Conservation (phyloP, 2,329 filamentous ascomycete species). For the Colletotrichum navitas region DNA sequence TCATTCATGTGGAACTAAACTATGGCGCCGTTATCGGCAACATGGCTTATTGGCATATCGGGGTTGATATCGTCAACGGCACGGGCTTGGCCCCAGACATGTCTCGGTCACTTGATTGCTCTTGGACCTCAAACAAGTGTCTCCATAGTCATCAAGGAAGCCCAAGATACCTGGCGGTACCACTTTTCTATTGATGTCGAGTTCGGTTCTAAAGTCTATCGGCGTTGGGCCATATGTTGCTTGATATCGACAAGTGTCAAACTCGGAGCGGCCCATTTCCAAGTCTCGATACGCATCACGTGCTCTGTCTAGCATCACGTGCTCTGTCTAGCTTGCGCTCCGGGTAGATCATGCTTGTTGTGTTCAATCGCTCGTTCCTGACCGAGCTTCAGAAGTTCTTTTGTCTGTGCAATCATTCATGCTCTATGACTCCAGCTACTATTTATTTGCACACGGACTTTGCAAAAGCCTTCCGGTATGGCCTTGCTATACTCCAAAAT, state of each 20-base stretch:
- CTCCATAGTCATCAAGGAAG: not conserved
- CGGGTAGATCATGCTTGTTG: not conserved
- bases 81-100: not conserved
- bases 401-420: not conserved
- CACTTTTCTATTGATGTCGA: not conserved
- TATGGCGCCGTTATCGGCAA: not conserved
- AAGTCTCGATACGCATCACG: not conserved
- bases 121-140: not conserved
- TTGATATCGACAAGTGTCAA: not conserved
- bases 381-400: not conserved
- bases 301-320: not conserved
- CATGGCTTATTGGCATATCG: not conserved
- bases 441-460: not conserved
- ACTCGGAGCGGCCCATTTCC: not conserved
- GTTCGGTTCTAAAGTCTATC: not conserved
- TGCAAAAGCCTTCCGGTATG: not conserved
- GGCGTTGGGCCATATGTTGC: not conserved
- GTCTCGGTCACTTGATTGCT: not conserved
- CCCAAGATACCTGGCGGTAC: not conserved
- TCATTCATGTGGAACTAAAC: not conserved
- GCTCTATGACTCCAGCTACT: not conserved
- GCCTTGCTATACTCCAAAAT: not conserved
- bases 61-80: not conserved
- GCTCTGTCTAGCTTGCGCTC: not conserved
- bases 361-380: not conserved